Evolutionary conservation across 2,329 filamentous ascomycete genomes (phyloP).

Genomic region (Claviceps humidiphila): DNA sequence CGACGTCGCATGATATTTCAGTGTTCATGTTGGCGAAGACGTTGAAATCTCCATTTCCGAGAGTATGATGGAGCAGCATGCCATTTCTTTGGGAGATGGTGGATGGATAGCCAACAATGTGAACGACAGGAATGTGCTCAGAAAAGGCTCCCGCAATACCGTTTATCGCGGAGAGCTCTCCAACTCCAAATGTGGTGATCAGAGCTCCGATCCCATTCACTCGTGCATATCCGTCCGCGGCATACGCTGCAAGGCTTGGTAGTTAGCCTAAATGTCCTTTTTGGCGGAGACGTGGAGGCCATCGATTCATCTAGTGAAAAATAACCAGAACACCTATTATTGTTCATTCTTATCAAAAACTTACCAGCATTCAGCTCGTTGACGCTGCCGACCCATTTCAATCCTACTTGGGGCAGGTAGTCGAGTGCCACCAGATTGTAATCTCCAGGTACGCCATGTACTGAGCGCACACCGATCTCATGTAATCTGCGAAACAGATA

Average conservation of each 20-base stretch:
- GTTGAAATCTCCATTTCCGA: conserved; percentile 68
- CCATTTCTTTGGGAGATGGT: conserved; percentile 33
- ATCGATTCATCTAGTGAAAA: not conserved
- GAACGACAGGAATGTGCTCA: conserved; percentile 58
- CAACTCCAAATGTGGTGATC: conserved; percentile 65
- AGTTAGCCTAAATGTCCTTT: conserved; percentile 5
- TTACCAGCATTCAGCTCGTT: conserved; percentile 62
- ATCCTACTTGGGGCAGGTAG: conserved; percentile 43
- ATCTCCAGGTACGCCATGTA: conserved; percentile 60
- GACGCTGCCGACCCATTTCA: conserved; percentile 55
- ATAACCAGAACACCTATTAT: not conserved
- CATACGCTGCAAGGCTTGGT: conserved; percentile 41
- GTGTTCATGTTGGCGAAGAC: conserved; percentile 71
- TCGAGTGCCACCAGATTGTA: conserved; percentile 60
- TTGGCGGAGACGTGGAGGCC: not conserved
- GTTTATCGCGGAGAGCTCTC: conserved; percentile 60
- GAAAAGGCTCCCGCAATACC: conserved; percentile 62
- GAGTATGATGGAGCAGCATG: conserved; percentile 51
- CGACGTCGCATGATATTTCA: conserved; percentile 56
- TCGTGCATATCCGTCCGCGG: conserved; percentile 68
- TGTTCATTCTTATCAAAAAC: conserved; percentile 9
- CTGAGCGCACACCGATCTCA: conserved; percentile 49
- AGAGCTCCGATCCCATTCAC: conserved; percentile 58
- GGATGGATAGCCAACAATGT: conserved; percentile 46
- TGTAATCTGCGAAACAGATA: conserved; percentile 54